Evolutionary conservation across 1,284 basidiomycete species (phyloP), one percentile per base, ranked within the genome.

Genomic region (Rhodotorula sp.): DNA sequence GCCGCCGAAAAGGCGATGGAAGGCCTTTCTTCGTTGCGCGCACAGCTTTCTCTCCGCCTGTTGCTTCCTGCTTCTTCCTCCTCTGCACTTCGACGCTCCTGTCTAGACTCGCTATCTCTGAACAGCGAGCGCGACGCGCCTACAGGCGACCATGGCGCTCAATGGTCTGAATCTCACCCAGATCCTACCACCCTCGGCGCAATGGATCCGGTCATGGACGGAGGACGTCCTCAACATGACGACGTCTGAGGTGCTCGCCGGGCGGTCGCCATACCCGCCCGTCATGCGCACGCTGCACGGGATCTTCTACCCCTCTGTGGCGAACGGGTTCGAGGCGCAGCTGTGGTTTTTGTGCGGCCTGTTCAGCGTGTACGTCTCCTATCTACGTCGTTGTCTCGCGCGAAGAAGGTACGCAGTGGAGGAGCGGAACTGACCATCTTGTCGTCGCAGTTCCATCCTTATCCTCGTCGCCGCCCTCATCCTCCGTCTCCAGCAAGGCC

Each of bases 401-500:
- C 12, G 9, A 39, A 7, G 39, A 4, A 27, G 36, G 12, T 22
- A n/a, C 12, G 37, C 15, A 27, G 27, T 27, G 37, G 56, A 41
- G 19, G 10, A 15, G 9, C 22, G 46, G 21, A 19, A 21, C 54
- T 62, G 44, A 68, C n/a, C 7, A 3, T 5, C 41, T n/a, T 41
- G 39, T 6, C 2, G 6, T 6, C 39, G n/a, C 56, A 70, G 69
- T 7, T 65, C 69, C 12, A 56, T 58, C 29, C 0, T 63, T 21
- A 59, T 71, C 60, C 61, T 68, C 44, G 29, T 69, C 29, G 22
- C 53, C 32, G 66, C 66, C 8, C 56, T 74, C 27, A 56, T 34
- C n/a, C 44, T 74, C 21, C 62, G 72, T 15, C 44, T 70, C 19
- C 22, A 29, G 32, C 69, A 68, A 54, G 69, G 69, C 2, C 66